These are phyloP conservation scores for Dioscorea dumetorum DNA, from an alignment of 106 monocot species.

Conservation along the genomic window DNA sequence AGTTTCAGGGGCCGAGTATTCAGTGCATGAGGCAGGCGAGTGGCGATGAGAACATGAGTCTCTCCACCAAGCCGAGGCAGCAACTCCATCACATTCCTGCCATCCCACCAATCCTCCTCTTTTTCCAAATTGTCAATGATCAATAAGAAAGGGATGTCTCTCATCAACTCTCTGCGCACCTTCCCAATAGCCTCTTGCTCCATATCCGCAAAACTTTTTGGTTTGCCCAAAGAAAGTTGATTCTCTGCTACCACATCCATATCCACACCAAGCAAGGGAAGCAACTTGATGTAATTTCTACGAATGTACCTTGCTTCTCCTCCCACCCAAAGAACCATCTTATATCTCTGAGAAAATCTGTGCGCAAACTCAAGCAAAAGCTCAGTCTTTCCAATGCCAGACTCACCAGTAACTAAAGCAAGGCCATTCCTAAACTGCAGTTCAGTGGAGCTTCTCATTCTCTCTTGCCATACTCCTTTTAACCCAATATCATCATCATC, in stretches of 20 bases:
- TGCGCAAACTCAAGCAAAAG: slow-evolving; percentile 64
- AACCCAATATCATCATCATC: background rate
- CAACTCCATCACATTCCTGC: slow-evolving; percentile 46
- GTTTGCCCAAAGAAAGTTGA: background rate
- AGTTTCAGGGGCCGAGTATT: slow-evolving; percentile 29
- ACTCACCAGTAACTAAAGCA: slow-evolving; percentile 49
- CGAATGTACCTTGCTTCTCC: slow-evolving; percentile 59
- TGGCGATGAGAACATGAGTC: slow-evolving; percentile 66
- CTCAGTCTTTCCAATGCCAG: slow-evolving; percentile 79
- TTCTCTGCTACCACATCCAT: slow-evolving; percentile 3
- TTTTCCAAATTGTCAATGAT: slow-evolving; percentile 73
- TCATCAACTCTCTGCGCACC: slow-evolving; percentile 49
- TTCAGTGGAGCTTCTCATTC: background rate
- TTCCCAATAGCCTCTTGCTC: slow-evolving; percentile 39
- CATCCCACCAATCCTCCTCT: slow-evolving; percentile 78
- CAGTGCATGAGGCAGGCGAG: slow-evolving; percentile 41
- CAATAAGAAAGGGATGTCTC: slow-evolving; percentile 65
- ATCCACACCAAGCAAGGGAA: slow-evolving; percentile 39
- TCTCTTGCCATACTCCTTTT: too few relatives aligned
- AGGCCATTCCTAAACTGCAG: slow-evolving; percentile 26
- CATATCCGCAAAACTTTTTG: slow-evolving; percentile 21
- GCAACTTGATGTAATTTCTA: slow-evolving; percentile 55
- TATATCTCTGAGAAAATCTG: slow-evolving; percentile 54
- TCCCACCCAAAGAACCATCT: slow-evolving; percentile 60
- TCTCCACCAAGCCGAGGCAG: slow-evolving; percentile 38